Percentiles rank a stretch among this genome's conserved stretches.
These are phyloP conservation scores for Petunia axillaris DNA, from an alignment of 257 asterid species.

Conservation along the genomic window DNA sequence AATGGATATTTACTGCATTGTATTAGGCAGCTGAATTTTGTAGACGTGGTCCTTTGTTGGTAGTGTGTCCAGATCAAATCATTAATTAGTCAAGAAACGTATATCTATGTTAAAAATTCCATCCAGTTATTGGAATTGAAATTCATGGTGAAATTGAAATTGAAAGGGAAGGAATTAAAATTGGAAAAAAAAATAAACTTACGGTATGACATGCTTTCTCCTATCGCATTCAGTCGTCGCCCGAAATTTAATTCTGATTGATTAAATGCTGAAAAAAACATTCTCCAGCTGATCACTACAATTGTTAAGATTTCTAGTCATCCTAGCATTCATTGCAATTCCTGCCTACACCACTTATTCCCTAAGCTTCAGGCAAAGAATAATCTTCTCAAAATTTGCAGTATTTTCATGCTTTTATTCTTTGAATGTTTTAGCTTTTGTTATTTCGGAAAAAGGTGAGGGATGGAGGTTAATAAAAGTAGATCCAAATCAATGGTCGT, in stretches of 20 bases:
- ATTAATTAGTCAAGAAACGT: slow-evolving; percentile 29
- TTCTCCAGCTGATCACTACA: slow-evolving; percentile 23
- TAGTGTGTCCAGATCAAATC: slow-evolving; percentile 35
- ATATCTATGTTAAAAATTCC: slow-evolving; percentile 36
- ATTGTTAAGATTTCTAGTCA: slow-evolving; percentile 19
- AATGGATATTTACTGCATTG: background rate
- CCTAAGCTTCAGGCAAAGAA: background rate
- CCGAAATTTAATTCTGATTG: slow-evolving; percentile 39
- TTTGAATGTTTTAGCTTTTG: background rate
- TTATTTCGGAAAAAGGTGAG: background rate
- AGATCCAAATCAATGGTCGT: background rate
- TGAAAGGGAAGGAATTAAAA: slow-evolving; percentile 26
- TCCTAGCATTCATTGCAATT: slow-evolving; percentile 16
- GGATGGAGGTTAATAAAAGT: background rate
- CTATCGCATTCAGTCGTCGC: slow-evolving; percentile 47
- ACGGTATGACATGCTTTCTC: slow-evolving; percentile 54
- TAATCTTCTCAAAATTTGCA: background rate
- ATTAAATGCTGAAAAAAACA: slow-evolving; percentile 29
- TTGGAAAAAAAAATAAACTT: slow-evolving; percentile 38
- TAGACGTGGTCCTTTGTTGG: slow-evolving; percentile 16
- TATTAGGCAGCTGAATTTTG: background rate
- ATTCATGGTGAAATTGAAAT: slow-evolving; percentile 13
- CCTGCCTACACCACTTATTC: slow-evolving; percentile 1
- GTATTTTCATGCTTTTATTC: background rate
- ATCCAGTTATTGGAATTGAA: slow-evolving; percentile 1